Conservation (phyloP, 2,329 filamentous ascomycete genomes). For the Alternaria brassicae region DNA sequence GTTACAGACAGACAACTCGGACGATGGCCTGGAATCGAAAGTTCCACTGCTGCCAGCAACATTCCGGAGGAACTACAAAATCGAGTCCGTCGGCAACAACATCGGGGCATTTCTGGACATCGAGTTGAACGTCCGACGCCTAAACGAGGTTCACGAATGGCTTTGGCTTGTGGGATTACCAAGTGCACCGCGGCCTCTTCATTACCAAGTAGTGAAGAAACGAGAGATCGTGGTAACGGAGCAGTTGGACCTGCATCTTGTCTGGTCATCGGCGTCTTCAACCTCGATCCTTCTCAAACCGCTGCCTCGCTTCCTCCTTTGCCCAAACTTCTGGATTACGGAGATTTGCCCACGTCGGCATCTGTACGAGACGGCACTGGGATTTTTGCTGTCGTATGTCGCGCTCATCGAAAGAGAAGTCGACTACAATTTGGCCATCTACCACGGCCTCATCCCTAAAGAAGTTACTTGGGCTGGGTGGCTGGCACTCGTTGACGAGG, state of each 20-base stretch:
- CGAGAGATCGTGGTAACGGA: slow-evolving; percentile 30
- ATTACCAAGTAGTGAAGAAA: slow-evolving; percentile 31
- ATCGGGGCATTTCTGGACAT: slow-evolving; percentile 22
- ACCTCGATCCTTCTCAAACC: slow-evolving; percentile 31
- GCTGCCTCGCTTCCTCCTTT: slow-evolving; percentile 29
- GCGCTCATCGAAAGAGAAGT: slow-evolving; percentile 31
- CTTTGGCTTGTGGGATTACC: slow-evolving; percentile 32
- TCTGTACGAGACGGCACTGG: slow-evolving; percentile 28
- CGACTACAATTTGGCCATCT: slow-evolving; percentile 27
- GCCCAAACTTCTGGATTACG: slow-evolving; percentile 25
- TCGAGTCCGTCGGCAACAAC: slow-evolving; percentile 23
- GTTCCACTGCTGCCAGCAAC: slow-evolving; percentile 25
- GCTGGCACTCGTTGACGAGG: slow-evolving; percentile 22
- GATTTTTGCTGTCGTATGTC: slow-evolving; percentile 29
- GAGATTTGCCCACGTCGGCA: slow-evolving; percentile 23
- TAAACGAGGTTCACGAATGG: slow-evolving; percentile 28
- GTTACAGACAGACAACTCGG: slow-evolving; percentile 3
- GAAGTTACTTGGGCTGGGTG: slow-evolving; percentile 31
- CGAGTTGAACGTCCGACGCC: slow-evolving; percentile 25
- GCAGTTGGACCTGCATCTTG: slow-evolving; percentile 31
- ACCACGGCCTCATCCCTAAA: slow-evolving; percentile 24
- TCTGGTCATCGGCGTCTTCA: slow-evolving; percentile 24
- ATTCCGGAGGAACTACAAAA: slow-evolving; percentile 23
- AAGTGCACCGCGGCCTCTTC: slow-evolving; percentile 24
- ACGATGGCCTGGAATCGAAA: not conserved